Percentiles rank a stretch among this genome's conserved stretches.
These are phyloP conservation scores for Mycena citricolor DNA, from an alignment of 1,284 basidiomycete species.

Conservation along the genomic window DNA sequence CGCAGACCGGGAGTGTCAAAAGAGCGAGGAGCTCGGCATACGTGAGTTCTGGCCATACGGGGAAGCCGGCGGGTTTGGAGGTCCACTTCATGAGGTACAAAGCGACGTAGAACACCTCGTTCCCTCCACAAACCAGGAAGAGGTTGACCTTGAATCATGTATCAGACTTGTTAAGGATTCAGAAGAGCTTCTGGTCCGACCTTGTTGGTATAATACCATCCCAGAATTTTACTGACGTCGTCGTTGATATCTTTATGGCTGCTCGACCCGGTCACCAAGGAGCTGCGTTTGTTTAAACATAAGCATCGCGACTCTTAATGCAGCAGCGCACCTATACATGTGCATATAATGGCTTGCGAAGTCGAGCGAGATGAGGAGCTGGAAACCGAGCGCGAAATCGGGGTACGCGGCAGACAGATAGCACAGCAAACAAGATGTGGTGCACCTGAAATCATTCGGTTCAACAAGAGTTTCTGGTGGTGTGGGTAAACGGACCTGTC, in stretches of 20 bases:
- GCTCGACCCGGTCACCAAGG: conserved; percentile 87
- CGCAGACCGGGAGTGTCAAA: conserved; percentile 71
- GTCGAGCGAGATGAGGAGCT: conserved; percentile 95
- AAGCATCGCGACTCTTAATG: not conserved
- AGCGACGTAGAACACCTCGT: conserved; percentile 96
- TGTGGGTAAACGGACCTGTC: conserved; percentile 67
- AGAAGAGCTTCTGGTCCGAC: too few relatives aligned
- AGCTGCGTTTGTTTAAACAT: conserved; percentile 50
- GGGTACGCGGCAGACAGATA: conserved; percentile 93
- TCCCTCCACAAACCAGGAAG: conserved; percentile 94
- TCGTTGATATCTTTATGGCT: conserved; percentile 93
- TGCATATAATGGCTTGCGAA: conserved; percentile 99
- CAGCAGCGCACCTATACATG: conserved; percentile 87
- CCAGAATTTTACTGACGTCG: conserved; percentile 90
- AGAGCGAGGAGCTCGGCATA: conserved; percentile 80
- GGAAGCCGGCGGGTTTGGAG: conserved; percentile 55
- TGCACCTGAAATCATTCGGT: conserved; percentile 64
- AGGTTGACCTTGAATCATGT: conserved; percentile 62
- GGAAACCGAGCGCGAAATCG: conserved; percentile 80
- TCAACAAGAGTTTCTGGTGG: conserved; percentile 2
- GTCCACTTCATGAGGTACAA: conserved; percentile 95
- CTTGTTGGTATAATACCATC: conserved; percentile 92
- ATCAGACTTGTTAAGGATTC: conserved; percentile 1
- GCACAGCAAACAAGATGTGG: conserved; percentile 92
- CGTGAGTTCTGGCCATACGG: conserved; percentile 49